Percentiles rank a stretch among this genome's conserved stretches.
Conservation (phyloP, 495 filamentous ascomycete species). For the Neurospora sp. region DNA sequence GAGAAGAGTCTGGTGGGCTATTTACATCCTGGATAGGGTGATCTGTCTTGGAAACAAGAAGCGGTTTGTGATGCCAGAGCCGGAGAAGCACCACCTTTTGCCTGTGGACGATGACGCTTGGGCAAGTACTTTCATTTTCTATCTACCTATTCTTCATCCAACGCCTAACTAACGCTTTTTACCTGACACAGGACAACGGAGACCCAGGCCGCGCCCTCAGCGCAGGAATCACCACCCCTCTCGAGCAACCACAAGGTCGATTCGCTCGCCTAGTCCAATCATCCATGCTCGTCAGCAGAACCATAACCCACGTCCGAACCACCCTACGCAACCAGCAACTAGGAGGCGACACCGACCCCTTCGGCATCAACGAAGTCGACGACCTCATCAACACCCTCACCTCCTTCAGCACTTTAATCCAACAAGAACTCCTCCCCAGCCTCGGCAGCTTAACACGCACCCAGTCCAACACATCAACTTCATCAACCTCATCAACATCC, state of each 20-base stretch:
- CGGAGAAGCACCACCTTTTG: constrained; percentile 25
- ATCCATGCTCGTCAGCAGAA: constrained; percentile 22
- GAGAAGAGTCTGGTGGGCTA: constrained; percentile 39
- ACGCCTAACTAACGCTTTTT: neutral
- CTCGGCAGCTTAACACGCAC: neutral
- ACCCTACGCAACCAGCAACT: constrained; percentile 2
- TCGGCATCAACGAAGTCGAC: constrained; percentile 3
- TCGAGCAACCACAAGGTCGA: constrained; percentile 15
- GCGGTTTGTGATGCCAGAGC: constrained; percentile 33
- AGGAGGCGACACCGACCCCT: neutral
- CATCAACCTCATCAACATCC: neutral
- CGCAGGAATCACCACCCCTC: constrained; percentile 11
- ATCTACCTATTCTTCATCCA: neutral
- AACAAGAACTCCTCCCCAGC: constrained; percentile 2
- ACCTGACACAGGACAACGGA: constrained; percentile 16
- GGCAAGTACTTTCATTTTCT: constrained; percentile 18
- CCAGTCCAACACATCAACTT: neutral
- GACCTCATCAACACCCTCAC: constrained; percentile 6
- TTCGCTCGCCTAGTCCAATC: constrained; percentile 33
- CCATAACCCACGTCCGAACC: constrained; percentile 13
- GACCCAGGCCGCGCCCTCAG: constrained; percentile 11
- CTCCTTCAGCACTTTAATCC: constrained; percentile 7
- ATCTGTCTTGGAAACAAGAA: constrained; percentile 36
- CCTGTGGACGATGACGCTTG: constrained; percentile 37
- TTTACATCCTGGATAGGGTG: constrained; percentile 38